These are phyloP conservation scores for Cyclotella sp. DNA, from an alignment of 108 stramenopile species.

Conservation along the genomic window DNA sequence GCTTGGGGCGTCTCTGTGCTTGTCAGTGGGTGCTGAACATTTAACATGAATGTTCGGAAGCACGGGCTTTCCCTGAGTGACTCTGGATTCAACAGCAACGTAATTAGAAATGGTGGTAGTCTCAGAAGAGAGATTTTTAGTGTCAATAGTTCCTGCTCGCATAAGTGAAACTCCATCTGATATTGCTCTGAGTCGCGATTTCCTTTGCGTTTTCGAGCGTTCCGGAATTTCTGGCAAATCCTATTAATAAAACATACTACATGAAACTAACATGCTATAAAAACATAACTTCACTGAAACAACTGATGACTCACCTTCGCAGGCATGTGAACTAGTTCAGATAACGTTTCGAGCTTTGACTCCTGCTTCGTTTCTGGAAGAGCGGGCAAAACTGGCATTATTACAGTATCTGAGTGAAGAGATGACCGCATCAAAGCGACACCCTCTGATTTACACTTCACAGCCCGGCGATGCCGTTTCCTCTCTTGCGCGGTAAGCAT, in stretches of 20 bases:
- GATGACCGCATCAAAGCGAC: conserved; percentile 35
- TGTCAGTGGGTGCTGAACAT: neutral
- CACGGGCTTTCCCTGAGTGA: too few relatives aligned
- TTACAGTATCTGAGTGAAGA: neutral
- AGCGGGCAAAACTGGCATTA: neutral
- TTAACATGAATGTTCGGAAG: too few relatives aligned
- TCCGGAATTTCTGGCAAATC: conserved; percentile 40
- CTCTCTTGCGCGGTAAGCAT: neutral
- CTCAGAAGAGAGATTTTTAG: neutral
- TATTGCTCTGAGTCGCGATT: conserved; percentile 48
- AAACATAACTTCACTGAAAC: neutral
- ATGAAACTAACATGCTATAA: neutral
- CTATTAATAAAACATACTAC: conserved; percentile 5
- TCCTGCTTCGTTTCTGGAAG: neutral
- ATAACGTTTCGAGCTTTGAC: conserved; percentile 33
- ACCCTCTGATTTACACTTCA: conserved; percentile 37
- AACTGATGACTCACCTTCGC: conserved; percentile 16
- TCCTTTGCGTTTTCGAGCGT: neutral
- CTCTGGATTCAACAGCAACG: too few relatives aligned
- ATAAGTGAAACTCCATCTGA: conserved; percentile 58
- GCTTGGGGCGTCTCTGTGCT: neutral
- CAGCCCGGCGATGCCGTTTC: conserved; percentile 20
- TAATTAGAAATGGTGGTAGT: neutral
- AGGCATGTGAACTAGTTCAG: conserved; percentile 28
- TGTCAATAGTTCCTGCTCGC: conserved; percentile 16